These are phyloP conservation scores for Fomitopsis palustris DNA, from an alignment of 1,284 basidiomycete species.

Conservation along the genomic window DNA sequence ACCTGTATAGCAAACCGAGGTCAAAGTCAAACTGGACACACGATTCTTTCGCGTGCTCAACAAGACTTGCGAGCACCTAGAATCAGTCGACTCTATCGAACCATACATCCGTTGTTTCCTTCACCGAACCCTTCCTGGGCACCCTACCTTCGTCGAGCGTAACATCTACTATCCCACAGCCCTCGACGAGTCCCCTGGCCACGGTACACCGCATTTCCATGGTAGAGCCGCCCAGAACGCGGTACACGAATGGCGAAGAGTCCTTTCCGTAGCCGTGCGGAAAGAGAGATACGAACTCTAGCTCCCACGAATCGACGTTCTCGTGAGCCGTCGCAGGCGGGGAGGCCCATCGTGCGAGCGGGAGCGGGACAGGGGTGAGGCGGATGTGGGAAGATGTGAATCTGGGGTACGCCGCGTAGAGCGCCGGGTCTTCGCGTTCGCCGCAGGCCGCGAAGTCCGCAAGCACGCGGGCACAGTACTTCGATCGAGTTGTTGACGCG, in stretches of 20 bases:
- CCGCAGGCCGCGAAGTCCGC: constrained; percentile 26
- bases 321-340: neutral
- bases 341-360: neutral
- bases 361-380: constrained; percentile 3
- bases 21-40: no score
- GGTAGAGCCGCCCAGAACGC: neutral
- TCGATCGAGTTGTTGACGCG: constrained; percentile 18
- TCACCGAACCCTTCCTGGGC: neutral
- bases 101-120: neutral
- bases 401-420: neutral
- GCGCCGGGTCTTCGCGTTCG: constrained; percentile 2
- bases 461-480: constrained; percentile 20
- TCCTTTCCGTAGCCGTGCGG: neutral
- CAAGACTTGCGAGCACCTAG: neutral
- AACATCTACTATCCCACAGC: neutral
- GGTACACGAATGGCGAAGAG: neutral
- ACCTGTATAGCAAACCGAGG: no score
- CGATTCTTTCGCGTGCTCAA: neutral
- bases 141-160: neutral
- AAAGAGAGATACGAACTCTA: neutral
- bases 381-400: constrained; percentile 22
- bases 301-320: neutral
- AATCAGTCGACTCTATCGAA: neutral
- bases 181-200: neutral
- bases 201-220: neutral